Base-by-base conservation (phyloP, 169 alveolate genomes). In the Toxoplasma gondii region DNA sequence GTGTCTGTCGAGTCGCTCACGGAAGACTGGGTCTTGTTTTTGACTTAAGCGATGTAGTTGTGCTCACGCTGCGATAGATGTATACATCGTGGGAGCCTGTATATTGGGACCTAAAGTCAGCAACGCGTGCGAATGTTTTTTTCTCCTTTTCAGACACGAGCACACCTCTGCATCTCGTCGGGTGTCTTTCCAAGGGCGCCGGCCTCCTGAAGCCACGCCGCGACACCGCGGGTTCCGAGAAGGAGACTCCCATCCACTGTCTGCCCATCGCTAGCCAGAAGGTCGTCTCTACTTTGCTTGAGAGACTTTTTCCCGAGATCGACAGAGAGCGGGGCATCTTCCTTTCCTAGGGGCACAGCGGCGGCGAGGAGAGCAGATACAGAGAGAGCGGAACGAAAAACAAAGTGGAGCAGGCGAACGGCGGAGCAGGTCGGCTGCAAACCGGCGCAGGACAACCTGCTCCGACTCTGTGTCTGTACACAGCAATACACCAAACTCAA, bases 381-480 rank as follows among this genome's bases (percentile, higher is more conserved):
- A 19, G 86, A 78, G 44, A 38, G 49, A 78, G 49, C 49, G 10
- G 86, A 78, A 16, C 45, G 39, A 45, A 78, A 78, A n/a, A 78
- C 86, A n/a, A 78, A 78, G 86, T 78, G 86, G 29, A 78, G 86
- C 39, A 78, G 86, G n/a, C 86, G 86, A 78, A 38, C n/a, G 74
- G 74, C 74, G 74, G 74, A 4, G 74, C 9, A 64, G n/a, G 74
- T 12, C 74, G 74, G 74, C 31, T 64, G 74, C 74, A 64, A 31
- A 31, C 58, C 12, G 58, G 74, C n/a, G 7, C n/a, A 64, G 22
- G 29, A 4, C 74, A 27, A 64, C n/a, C 1, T 27, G n/a, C 74
- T 27, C 5, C 22, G n/a, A 31, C 74, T 27, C 29, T 16, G 7
- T 64, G 74, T 27, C 74, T 64, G 74, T 27, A 27, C n/a, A 27